phyloP scores from a whole-genome alignment of 78 protist genomes.

The Capsaspora owczarzaki region DNA sequence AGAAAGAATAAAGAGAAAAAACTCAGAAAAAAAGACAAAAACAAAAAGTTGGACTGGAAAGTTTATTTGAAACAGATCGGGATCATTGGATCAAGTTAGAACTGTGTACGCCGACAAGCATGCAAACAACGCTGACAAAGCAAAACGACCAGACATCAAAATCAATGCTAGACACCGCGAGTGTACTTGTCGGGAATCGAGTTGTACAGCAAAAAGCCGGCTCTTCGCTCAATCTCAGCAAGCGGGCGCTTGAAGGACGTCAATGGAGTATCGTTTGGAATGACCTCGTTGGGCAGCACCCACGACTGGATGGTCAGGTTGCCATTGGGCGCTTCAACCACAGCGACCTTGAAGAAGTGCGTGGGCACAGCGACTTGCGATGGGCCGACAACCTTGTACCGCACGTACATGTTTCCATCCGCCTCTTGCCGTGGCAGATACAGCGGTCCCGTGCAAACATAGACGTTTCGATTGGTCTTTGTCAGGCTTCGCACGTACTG shows the following conservation, averaged over 20 bases:
- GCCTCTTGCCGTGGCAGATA: background rate
- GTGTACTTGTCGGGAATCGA: too few relatives aligned
- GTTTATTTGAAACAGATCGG: too few relatives aligned
- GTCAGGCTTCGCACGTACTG: background rate
- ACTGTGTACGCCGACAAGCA: too few relatives aligned
- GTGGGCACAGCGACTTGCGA: background rate
- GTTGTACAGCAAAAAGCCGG: background rate
- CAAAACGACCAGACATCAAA: too few relatives aligned
- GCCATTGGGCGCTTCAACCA: background rate
- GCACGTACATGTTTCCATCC: background rate
- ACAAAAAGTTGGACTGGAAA: too few relatives aligned
- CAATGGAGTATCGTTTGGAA: background rate
- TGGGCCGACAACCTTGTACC: background rate
- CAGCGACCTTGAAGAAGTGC: slow-evolving; percentile 1
- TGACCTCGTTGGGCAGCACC: background rate
- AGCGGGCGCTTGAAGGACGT: background rate
- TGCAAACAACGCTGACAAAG: too few relatives aligned
- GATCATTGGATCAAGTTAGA: too few relatives aligned
- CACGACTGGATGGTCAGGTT: background rate
- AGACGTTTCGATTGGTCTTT: background rate
- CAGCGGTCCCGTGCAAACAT: background rate
- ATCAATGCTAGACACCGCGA: too few relatives aligned
- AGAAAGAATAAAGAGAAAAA: too few relatives aligned
- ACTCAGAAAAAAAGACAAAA: too few relatives aligned
- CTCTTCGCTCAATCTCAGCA: background rate